A percentile compares a stretch with the other conserved stretches of the same genome.
phyloP scores from a whole-genome alignment of 2,329 filamentous ascomycete genomes.

The Sporothrix sp. region DNA sequence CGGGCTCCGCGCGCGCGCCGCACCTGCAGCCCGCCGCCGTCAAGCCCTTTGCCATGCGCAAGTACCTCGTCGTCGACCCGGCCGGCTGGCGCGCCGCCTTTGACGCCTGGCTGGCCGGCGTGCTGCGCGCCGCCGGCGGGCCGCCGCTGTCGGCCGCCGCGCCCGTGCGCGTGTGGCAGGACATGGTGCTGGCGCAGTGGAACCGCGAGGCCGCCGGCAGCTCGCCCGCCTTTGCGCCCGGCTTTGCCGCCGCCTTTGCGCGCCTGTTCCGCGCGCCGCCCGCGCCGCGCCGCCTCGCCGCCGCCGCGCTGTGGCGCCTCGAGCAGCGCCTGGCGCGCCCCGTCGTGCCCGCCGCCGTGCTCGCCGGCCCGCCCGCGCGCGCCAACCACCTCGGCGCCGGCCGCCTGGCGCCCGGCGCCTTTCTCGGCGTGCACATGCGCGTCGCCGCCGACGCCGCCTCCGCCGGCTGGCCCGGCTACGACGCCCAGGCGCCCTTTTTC shows the following conservation, averaged over 20 bases:
- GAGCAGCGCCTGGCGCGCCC: no score
- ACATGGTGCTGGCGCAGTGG: constrained; percentile 10
- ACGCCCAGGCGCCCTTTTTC: constrained; percentile 29
- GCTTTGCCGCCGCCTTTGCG: constrained; percentile 16
- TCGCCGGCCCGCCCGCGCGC: no score
- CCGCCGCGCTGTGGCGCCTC: no score
- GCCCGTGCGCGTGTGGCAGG: constrained; percentile 14
- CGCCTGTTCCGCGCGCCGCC: constrained; percentile 14
- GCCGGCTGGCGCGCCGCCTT: constrained; percentile 18
- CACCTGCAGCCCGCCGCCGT: constrained; percentile 1
- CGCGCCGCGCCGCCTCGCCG: constrained; percentile 3
- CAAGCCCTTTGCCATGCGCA: constrained; percentile 1
- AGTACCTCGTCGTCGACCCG: constrained; percentile 17
- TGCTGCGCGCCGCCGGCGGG: not conserved
- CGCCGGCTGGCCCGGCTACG: constrained; percentile 27
- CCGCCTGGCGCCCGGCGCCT: not conserved
- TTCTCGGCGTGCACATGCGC: constrained; percentile 27
- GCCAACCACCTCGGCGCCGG: not conserved
- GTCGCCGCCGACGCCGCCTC: constrained; percentile 27
- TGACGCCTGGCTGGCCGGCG: constrained; percentile 15
- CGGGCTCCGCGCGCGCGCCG: not conserved
- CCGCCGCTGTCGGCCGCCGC: constrained; percentile 6
- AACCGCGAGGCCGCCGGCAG: constrained; percentile 4
- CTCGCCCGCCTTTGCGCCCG: constrained; percentile 6
- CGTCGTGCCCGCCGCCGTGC: no score